These are phyloP conservation scores for Dactylonectria estremocensis DNA, from an alignment of 2,329 filamentous ascomycete genomes.

Conservation along the genomic window DNA sequence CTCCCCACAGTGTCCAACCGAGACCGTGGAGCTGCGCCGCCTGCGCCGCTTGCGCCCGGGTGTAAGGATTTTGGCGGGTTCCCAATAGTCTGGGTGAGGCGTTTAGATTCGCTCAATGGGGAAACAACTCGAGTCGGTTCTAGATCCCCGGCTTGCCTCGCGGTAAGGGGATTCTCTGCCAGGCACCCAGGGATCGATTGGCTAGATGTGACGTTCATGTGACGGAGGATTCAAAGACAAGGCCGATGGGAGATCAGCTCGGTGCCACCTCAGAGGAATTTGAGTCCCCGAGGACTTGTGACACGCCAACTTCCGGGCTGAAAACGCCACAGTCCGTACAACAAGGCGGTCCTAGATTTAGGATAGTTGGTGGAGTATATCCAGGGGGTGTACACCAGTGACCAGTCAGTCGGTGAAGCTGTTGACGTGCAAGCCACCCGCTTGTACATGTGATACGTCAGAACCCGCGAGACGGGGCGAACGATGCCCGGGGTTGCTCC, in stretches of 20 bases:
- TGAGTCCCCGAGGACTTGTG: conserved; percentile 7
- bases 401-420: conserved; percentile 4
- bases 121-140: conserved; percentile 14
- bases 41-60: conserved; percentile 15
- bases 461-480: conserved; percentile 25
- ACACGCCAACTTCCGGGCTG: conserved; percentile 9
- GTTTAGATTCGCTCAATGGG: conserved; percentile 17
- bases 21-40: conserved; percentile 11
- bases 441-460: conserved; percentile 17
- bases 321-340: neutral
- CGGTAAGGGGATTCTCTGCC: conserved; percentile 24
- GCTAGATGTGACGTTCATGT: conserved; percentile 12
- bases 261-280: neutral
- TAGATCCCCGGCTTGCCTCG: conserved; percentile 36
- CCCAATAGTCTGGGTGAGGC: conserved; percentile 27
- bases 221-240: conserved; percentile 1
- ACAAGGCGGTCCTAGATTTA: conserved; percentile 6
- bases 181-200: conserved; percentile 29
- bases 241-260: neutral
- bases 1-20: conserved; percentile 16
- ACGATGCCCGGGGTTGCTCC: conserved; percentile 15
- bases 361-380: conserved; percentile 8
- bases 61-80: conserved; percentile 15
- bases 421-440: conserved; percentile 25
- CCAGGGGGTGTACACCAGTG: neutral